Evolutionary conservation across 2,329 filamentous ascomycete species (phyloP).

Genomic region (Colletotrichum tamarilloi): DNA sequence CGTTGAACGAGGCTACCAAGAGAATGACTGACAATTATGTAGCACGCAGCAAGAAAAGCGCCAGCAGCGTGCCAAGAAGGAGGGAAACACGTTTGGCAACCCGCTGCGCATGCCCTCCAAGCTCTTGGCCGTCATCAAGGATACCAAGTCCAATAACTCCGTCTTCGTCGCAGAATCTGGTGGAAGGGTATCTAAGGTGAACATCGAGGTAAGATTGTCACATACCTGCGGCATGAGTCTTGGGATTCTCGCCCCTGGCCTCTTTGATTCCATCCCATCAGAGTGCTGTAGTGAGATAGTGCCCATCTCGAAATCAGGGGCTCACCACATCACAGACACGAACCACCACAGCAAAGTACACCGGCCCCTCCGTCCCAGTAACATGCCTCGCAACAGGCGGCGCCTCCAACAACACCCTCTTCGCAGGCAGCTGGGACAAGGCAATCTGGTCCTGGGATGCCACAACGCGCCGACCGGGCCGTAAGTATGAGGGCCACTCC

Average conservation of each 20-base stretch:
- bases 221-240: too few species aligned
- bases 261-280: not conserved
- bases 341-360: constrained; percentile 56
- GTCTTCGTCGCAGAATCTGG: constrained; percentile 89
- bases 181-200: constrained; percentile 80
- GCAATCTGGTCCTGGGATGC: constrained; percentile 87
- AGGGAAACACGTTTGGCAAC: constrained; percentile 81
- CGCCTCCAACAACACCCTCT: constrained; percentile 68
- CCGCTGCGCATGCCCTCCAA: constrained; percentile 88
- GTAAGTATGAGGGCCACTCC: constrained; percentile 78
- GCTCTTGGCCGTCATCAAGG: constrained; percentile 78
- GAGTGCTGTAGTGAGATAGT: not conserved
- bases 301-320: not conserved
- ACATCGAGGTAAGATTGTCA: constrained; percentile 72
- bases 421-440: constrained; percentile 96
- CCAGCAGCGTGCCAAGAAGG: constrained; percentile 64
- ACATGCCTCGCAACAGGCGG: constrained; percentile 79
- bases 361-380: constrained; percentile 82
- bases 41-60: constrained; percentile 31
- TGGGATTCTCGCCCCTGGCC: not conserved
- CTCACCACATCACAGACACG: constrained; percentile 18
- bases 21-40: not conserved
- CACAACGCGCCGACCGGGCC: constrained; percentile 62
- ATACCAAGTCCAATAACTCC: constrained; percentile 68
- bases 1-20: constrained; percentile 41